Evolutionary conservation across 2,329 filamentous ascomycete genomes (phyloP).

Genomic region (Aspergillus sp.): DNA sequence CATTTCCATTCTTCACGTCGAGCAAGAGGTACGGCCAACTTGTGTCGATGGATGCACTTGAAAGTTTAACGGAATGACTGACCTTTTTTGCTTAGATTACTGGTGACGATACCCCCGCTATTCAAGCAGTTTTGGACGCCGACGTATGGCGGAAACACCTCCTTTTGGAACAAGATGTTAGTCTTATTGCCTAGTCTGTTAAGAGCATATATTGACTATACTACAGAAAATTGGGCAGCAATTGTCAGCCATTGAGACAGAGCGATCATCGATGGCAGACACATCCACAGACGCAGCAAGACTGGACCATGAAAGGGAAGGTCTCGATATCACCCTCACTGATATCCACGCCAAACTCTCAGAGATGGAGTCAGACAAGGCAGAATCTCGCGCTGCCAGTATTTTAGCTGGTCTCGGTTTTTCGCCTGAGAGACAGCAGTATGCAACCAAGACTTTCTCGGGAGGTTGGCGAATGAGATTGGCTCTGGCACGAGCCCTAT

Average conservation of each 20-base stretch:
- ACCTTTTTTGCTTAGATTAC: slow-evolving; percentile 54
- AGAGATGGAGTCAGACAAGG: slow-evolving; percentile 99
- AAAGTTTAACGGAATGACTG: not conserved
- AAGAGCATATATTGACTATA: slow-evolving; percentile 4
- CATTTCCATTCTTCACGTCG: slow-evolving; percentile 97
- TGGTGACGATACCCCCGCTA: slow-evolving; percentile 87
- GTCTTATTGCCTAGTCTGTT: slow-evolving; percentile 21
- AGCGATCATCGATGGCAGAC: slow-evolving; percentile 74
- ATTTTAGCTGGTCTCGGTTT: slow-evolving; percentile 96
- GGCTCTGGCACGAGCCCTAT: slow-evolving; percentile 85
- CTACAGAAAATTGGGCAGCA: slow-evolving; percentile 63
- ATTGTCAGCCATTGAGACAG: slow-evolving; percentile 66
- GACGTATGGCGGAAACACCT: slow-evolving; percentile 98
- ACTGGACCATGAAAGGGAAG: slow-evolving; percentile 80
- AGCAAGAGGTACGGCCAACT: slow-evolving; percentile 66
- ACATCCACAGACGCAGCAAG: slow-evolving; percentile 81
- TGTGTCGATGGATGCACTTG: not conserved
- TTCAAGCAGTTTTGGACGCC: slow-evolving; percentile 92
- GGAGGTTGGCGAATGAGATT: slow-evolving; percentile 99
- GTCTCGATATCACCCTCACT: slow-evolving; percentile 78
- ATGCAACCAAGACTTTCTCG: slow-evolving; percentile 93
- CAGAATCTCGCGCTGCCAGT: slow-evolving; percentile 87
- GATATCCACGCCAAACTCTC: slow-evolving; percentile 87
- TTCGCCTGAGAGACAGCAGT: slow-evolving; percentile 84
- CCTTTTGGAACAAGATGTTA: slow-evolving; percentile 73